phyloP scores from a whole-genome alignment of 305 asterid genomes.

The Fraxinus albicans region DNA sequence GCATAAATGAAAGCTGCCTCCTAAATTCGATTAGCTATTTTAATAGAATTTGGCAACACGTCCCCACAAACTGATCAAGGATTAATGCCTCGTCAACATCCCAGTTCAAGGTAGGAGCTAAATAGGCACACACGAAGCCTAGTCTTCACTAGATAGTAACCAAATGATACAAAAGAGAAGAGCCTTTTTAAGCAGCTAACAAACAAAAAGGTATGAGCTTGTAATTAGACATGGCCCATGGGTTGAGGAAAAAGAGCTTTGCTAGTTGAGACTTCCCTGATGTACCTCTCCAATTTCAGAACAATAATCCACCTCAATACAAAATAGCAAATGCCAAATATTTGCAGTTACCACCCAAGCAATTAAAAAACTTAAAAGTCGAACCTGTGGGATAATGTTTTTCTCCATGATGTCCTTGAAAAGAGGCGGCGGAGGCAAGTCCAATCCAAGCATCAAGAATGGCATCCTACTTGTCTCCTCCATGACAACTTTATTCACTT shows the following conservation, averaged over 20 bases:
- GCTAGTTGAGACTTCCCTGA: neutral
- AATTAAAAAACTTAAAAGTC: constrained; percentile 4
- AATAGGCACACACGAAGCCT: neutral
- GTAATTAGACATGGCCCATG: neutral
- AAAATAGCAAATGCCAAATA: neutral
- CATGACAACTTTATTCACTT: constrained; percentile 29
- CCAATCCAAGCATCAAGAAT: constrained; percentile 92
- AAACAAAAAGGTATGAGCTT: neutral
- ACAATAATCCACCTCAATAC: neutral
- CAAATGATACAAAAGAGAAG: neutral
- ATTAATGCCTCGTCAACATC: neutral
- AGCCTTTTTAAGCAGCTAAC: neutral
- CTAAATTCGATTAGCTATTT: neutral
- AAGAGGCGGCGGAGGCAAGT: constrained; percentile 97
- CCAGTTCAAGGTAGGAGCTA: neutral
- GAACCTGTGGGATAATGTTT: constrained; percentile 92
- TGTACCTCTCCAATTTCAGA: constrained; percentile 14
- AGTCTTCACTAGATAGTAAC: neutral
- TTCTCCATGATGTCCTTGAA: constrained; percentile 94
- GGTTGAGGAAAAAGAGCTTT: neutral
- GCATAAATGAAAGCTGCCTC: neutral
- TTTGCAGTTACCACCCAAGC: constrained; percentile 1
- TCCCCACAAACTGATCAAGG: neutral
- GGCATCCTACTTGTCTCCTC: constrained; percentile 75
- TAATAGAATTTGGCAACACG: neutral